Evolutionary conservation across 1,139 yeast species (phyloP), one percentile per base, ranked within the genome.

Genomic region (Magnusiomyces paraingens): DNA sequence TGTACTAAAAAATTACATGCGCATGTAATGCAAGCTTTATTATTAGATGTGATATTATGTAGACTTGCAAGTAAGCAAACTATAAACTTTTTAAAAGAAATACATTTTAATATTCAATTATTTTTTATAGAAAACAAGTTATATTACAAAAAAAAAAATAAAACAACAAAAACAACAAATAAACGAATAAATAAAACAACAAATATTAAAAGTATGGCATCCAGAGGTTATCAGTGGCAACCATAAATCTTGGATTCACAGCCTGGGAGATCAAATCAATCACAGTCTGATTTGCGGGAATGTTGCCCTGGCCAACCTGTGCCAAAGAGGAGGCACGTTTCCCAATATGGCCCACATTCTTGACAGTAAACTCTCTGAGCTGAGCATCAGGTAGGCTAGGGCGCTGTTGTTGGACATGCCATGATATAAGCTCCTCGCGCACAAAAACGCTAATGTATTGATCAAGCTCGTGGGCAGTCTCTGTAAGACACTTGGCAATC

Each of bases 231-330:
- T 94, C 99, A 18, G 96, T 86, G 57, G 90, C 83, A 14, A 98
- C 98, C 66, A 94, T 74, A 64, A 89, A 89, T 63, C 96, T 81
- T 38, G 99, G 98, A 66, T 91, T 93, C 14, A 93, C 99, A 3
- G 99, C 98, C 65, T 88, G 94, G 2, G 96, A 86, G 53, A 94
- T 89, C 66, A 93, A 79, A 62, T 93, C 98, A 62, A 93, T 79
- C 39, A 91, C 89, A 58, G 88, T 86, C 67, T 93, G 99, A 50
- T 96, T 89, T n/a, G 95, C 89, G 15, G 94, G 94, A 11, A 80
- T 71, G 26, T 86, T 82, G 21, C 86, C 82, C 36, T 84, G 82
- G 22, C 91, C 85, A 48, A 84, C 77, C 65, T 86, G 96, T 2
- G 95, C 91, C 73, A 94, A 75, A 15, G 76, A 68, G 1, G 71